These are phyloP conservation scores for Backusella macrospora DNA, from an alignment of 192 early-diverging fungal species.

Conservation along the genomic window DNA sequence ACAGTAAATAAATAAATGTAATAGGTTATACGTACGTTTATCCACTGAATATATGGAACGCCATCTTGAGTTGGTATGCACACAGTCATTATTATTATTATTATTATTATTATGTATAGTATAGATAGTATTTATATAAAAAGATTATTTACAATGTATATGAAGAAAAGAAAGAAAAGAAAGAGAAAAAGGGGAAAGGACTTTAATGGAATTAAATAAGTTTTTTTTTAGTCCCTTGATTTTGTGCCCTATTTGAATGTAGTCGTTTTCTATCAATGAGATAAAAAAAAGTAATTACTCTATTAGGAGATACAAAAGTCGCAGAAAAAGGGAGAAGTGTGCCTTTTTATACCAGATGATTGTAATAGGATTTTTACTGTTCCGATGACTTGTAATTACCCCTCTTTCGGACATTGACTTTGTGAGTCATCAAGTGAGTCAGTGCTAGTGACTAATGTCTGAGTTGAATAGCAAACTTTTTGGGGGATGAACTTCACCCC, in stretches of 20 bases:
- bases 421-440: conserved; percentile 14
- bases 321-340: conserved; percentile 10
- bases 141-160: background rate
- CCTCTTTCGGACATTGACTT: conserved; percentile 2
- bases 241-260: conserved; percentile 8
- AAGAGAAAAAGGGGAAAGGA: background rate
- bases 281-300: conserved; percentile 23
- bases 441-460: conserved; percentile 6
- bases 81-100: conserved; percentile 16
- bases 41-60: conserved; percentile 30
- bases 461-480: background rate
- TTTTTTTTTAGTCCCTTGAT: conserved; percentile 4
- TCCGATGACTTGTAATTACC: background rate
- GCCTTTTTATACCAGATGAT: conserved; percentile 9
- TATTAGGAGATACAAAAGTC: conserved; percentile 6
- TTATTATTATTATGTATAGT: background rate
- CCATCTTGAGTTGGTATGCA: conserved; percentile 35
- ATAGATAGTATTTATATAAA: background rate
- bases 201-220: background rate
- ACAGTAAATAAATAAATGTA: background rate
- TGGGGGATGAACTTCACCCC: background rate
- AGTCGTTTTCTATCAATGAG: conserved; percentile 10
- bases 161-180: background rate
- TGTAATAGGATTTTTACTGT: conserved; percentile 3
- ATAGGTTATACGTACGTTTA: conserved; percentile 25